These are phyloP conservation scores for Thalassiosira ordinaria DNA, from an alignment of 352 stramenopile species.

Conservation along the genomic window DNA sequence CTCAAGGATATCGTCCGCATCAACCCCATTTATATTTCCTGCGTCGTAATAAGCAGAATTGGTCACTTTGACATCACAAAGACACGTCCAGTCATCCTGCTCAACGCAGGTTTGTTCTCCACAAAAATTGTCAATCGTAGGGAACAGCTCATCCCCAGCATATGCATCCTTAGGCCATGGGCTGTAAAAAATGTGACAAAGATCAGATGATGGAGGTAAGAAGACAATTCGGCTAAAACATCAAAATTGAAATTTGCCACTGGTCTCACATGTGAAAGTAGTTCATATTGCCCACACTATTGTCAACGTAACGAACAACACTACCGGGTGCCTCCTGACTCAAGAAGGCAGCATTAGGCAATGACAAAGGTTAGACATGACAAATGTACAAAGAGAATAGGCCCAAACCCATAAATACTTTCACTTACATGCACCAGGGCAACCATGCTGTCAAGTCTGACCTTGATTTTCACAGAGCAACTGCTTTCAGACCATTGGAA, in stretches of 20 bases:
- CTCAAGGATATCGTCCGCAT: conserved; percentile 12
- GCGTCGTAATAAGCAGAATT: no score
- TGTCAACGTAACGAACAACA: conserved; percentile 28
- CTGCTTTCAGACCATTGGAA: no score
- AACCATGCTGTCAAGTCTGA: conserved; percentile 44
- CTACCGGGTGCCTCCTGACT: no score
- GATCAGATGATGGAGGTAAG: neutral
- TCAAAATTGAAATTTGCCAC: no score
- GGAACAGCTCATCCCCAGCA: conserved; percentile 43
- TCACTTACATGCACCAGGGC: conserved; percentile 43
- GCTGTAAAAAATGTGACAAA: neutral
- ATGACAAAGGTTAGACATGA: no score
- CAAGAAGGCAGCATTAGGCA: no score
- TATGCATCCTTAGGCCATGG: conserved; percentile 46
- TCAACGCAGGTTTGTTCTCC: conserved; percentile 30
- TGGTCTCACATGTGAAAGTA: conserved; percentile 55
- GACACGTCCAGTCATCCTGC: conserved; percentile 48
- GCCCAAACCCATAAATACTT: no score
- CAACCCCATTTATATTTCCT: no score
- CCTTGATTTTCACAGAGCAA: no score
- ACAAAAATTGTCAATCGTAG: conserved; percentile 50
- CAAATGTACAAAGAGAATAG: no score
- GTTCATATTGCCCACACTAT: conserved; percentile 50
- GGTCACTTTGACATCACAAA: conserved; percentile 49
- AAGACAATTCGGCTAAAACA: no score